Base-by-base conservation (phyloP, 805 yeast species). In the Saccharomyces mikatae region DNA sequence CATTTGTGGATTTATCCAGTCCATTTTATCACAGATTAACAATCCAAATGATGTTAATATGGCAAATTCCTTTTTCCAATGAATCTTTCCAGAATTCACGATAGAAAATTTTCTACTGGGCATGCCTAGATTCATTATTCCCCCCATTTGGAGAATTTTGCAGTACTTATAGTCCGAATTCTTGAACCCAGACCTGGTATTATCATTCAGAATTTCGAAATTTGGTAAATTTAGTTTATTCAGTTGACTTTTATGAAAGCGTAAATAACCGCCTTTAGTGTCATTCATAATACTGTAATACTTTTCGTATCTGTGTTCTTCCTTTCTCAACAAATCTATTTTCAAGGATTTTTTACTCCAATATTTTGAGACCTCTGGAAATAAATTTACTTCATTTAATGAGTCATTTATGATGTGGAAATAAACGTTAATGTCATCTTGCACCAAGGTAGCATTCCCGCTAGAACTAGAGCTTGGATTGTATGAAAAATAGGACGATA, bases 11-110 rank as follows among this genome's bases (percentile, higher is more conserved):
- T 66, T 60, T 1, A 70, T 65, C 59, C 64, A 69, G 27, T 71
- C 69, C 48, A 72, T 58, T 48, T 69, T 71, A 46, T 76, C 78
- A 62, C 74, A 80, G 30, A 80, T 65, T 13, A 79, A 67, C 22
- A 80, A 58, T 1, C 84, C 84, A 56, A 77, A 72, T 0, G 79
- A 68, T 0, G 84, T 80, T 49, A 80, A 62, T n/a, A 80, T 63
- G 26, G 76, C 80, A 59, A 68, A 76, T 53, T 74, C 75, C 36
- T 69, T 72, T 54, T 69, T 77, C 83, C 82, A 78, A 14, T 60
- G 56, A 11, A 62, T 65, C 50, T 59, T 62, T 36, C 55, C 64
- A 26, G 60, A 53, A 1, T 70, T 70, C 11, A 67, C 66, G 4
- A 71, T 54, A 31, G 72, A 70, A 52, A 71, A 70, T 57, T 65